phyloP scores from a whole-genome alignment of 1,284 basidiomycete species.

The Trichosporon faecale region DNA sequence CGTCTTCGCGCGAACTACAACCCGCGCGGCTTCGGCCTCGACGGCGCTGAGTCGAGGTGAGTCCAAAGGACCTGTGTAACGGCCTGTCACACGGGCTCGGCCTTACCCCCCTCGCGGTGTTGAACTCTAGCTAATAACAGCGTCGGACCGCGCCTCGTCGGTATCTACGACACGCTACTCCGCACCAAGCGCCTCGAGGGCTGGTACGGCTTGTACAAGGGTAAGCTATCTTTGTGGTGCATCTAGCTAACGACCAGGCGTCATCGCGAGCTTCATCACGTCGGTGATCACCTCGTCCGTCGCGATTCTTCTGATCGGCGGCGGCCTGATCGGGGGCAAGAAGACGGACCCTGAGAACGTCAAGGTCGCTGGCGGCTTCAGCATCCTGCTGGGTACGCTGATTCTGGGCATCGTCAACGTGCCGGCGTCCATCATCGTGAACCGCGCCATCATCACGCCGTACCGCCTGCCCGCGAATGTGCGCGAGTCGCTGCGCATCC shows the following conservation, averaged over 20 bases:
- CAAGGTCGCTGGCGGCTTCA: neutral
- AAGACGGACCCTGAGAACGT: constrained; percentile 35
- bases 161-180: constrained; percentile 59
- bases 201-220: constrained; percentile 76
- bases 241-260: constrained; percentile 25
- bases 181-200: constrained; percentile 79
- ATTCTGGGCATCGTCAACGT: constrained; percentile 58
- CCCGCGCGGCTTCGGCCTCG: constrained; percentile 67
- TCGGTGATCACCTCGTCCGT: constrained; percentile 44
- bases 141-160: constrained; percentile 52
- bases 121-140: constrained; percentile 22
- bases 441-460: constrained; percentile 80
- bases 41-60: constrained; percentile 52
- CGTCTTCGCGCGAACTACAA: constrained; percentile 54
- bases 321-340: constrained; percentile 24
- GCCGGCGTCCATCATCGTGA: constrained; percentile 74
- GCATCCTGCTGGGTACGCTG: constrained; percentile 45
- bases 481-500: constrained; percentile 63
- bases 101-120: neutral
- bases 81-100: neutral
- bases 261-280: constrained; percentile 73
- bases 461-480: constrained; percentile 68
- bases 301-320: constrained; percentile 39
- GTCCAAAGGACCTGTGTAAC: constrained; percentile 13
- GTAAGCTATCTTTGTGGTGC: constrained; percentile 55